Evolutionary conservation across 2,329 filamentous ascomycete genomes (phyloP).

Genomic region (Alternaria longipes): DNA sequence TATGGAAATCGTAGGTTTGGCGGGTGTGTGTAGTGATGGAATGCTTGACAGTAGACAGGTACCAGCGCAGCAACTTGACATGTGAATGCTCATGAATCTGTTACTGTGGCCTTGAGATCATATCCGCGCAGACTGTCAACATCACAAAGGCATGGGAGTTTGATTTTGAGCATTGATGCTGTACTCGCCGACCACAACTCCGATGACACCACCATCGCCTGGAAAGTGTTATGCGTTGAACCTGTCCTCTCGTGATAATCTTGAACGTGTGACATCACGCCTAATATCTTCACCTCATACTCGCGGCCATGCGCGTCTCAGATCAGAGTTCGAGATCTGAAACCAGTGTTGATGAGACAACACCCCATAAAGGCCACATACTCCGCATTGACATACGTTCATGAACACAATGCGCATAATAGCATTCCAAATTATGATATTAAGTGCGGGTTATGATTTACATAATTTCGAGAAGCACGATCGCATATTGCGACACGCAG

Average conservation of each 20-base stretch:
- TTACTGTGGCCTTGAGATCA: neutral
- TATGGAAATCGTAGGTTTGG: neutral
- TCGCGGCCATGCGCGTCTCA: constrained; percentile 5
- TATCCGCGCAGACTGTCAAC: neutral
- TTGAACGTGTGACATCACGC: neutral
- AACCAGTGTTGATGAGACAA: constrained; percentile 13
- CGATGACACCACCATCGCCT: neutral
- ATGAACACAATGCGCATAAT: constrained; percentile 4
- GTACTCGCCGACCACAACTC: neutral
- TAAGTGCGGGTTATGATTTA: constrained; percentile 3
- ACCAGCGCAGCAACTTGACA: neutral
- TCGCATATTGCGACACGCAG: neutral
- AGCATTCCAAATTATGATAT: constrained; percentile 12
- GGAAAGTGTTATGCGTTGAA: neutral
- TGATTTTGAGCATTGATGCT: neutral
- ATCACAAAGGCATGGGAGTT: neutral
- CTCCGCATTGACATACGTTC: neutral
- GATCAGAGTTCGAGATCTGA: constrained; percentile 12
- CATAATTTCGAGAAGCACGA: neutral
- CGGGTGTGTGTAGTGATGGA: neutral
- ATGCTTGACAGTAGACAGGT: neutral
- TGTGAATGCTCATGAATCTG: neutral
- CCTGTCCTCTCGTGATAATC: neutral
- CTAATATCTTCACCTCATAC: neutral
- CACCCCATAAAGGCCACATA: neutral